Evolutionary conservation across 2,329 filamentous ascomycete species (phyloP), one percentile per base, ranked within the genome.

Genomic region (Colletotrichum coccodes): DNA sequence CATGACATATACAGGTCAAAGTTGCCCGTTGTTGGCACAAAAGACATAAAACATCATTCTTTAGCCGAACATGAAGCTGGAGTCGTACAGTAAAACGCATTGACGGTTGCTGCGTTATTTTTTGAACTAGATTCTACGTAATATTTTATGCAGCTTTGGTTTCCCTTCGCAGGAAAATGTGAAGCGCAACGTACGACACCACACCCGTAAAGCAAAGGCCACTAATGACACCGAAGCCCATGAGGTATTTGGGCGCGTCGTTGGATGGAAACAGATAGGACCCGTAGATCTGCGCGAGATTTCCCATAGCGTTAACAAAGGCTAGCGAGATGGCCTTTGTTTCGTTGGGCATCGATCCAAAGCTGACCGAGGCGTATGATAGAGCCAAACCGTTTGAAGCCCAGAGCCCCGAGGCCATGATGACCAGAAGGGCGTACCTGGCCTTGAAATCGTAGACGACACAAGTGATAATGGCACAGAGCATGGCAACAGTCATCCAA

Each of bases 351-450:
- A 88, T 84, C 18, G 78, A 74, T 1, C 81, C 82, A 71, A 89
- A 88, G 0, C 84, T 85, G 0, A 83, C 82, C 3, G 84, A 84
- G 0, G 85, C 84, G 66, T 85, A 89, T 0, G 84, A 83, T 6
- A 89, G 77, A 0, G 83, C 79, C 0, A 86, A 78, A 1, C 82
- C 86, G 72, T 89, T 89, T 0, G 84, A 83, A 0, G 85, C 79
- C 86, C 85, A 88, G 0, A 89, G 77, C 0, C 84, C 86, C 0
- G 85, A 83, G 1, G 86, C 86, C 85, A 88, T 87, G 61, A 88
- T 77, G 3, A 88, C 84, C 0, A 89, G 79, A 1, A 88, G 78
- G 0, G 80, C 84, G 69, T 89, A 89, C 2, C 86, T 79, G 1
- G 84, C 85, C 1, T 78, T 86, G 76, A 83, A 85, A 73, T 84